These are phyloP conservation scores for Carex pumila DNA, from an alignment of 176 grass and related monocot species.

Conservation along the genomic window DNA sequence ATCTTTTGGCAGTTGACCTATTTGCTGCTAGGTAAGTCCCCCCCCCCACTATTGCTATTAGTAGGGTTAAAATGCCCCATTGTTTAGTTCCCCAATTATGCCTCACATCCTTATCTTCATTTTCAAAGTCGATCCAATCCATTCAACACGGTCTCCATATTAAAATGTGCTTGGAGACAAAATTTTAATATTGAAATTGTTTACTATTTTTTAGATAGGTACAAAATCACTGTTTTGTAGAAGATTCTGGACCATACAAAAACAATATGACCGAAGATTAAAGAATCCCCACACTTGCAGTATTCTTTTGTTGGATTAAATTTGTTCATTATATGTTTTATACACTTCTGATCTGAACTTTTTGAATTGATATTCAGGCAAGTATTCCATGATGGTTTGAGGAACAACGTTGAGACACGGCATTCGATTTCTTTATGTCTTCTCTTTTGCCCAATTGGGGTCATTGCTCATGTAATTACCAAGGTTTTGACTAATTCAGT, in stretches of 20 bases:
- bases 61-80: too few species aligned
- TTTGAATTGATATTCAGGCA: conserved; percentile 45
- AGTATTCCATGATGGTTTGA: conserved; percentile 87
- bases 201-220: too few species aligned
- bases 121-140: too few species aligned
- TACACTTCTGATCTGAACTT: not conserved
- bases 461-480: conserved; percentile 51
- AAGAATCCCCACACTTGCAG: not conserved
- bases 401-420: conserved; percentile 76
- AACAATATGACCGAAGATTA: not conserved
- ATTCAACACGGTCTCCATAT: too few species aligned
- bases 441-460: conserved; percentile 85
- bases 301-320: not conserved
- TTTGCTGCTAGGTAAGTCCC: conserved; percentile 60
- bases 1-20: conserved; percentile 90
- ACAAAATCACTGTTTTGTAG: too few species aligned
- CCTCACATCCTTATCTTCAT: too few species aligned
- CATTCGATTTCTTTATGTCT: conserved; percentile 86
- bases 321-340: not conserved
- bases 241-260: too few species aligned
- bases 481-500: conserved; percentile 37
- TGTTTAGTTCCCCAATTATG: too few species aligned
- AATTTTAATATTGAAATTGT: too few species aligned
- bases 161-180: too few species aligned
- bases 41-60: too few species aligned